A percentile compares a stretch with the other conserved stretches of the same genome.
Evolutionary conservation across 2,329 filamentous ascomycete genomes (phyloP).

Genomic region (Pezicula carpinea): DNA sequence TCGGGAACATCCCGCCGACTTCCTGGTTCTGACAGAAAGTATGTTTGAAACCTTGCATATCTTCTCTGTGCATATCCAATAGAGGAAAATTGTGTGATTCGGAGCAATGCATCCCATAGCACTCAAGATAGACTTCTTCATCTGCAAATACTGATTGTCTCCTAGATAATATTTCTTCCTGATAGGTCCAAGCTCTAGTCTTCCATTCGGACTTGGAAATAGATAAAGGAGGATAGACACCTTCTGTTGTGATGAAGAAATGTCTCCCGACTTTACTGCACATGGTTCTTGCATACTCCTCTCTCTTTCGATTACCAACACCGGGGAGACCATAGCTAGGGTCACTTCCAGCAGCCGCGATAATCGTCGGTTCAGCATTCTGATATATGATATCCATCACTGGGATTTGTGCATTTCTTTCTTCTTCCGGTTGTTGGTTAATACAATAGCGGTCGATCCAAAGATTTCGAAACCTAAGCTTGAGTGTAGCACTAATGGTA

Average conservation of each 20-base stretch:
- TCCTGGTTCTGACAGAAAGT: constrained; percentile 1
- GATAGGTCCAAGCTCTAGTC: constrained; percentile 31
- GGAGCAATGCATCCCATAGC: constrained; percentile 15
- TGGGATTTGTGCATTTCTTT: constrained; percentile 6
- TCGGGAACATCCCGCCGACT: constrained; percentile 1
- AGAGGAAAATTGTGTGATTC: constrained; percentile 5
- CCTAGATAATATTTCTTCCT: constrained; percentile 28
- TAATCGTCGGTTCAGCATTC: constrained; percentile 18
- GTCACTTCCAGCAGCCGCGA: constrained; percentile 16
- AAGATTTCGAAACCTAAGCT: constrained; percentile 20
- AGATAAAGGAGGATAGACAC: neutral
- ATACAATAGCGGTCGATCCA: constrained; percentile 30
- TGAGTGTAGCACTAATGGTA: constrained; percentile 15
- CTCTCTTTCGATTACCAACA: constrained; percentile 8
- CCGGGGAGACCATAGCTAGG: constrained; percentile 19
- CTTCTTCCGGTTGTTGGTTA: constrained; percentile 12
- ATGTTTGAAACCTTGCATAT: constrained; percentile 3
- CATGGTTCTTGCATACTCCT: constrained; percentile 4
- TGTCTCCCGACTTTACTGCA: constrained; percentile 6
- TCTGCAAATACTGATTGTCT: constrained; percentile 30
- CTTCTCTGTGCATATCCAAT: constrained; percentile 2
- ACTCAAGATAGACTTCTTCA: constrained; percentile 24
- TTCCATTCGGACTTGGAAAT: constrained; percentile 12
- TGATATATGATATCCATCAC: constrained; percentile 25
- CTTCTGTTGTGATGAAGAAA: constrained; percentile 6